Percentiles rank a stretch among this genome's conserved stretches.
Conservation (phyloP, 73 alveolate genomes). For the Paramecium tetraurelia region DNA sequence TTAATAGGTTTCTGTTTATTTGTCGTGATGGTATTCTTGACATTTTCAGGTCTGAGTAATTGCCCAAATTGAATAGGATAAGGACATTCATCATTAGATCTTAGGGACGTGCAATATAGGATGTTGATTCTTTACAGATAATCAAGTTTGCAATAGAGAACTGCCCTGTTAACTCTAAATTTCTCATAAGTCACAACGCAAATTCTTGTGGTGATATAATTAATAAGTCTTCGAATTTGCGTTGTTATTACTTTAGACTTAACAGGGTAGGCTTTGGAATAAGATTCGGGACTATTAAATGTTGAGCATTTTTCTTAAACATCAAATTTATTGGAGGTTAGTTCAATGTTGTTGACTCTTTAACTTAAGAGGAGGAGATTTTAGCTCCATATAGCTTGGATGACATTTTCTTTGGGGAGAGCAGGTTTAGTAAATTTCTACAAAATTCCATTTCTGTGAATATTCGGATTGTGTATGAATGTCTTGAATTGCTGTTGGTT, state of each 20-base stretch:
- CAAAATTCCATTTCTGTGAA: not conserved
- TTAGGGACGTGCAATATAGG: conserved; percentile 9
- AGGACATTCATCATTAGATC: conserved; percentile 36
- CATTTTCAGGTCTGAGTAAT: not conserved
- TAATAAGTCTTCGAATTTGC: not conserved
- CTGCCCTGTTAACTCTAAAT: conserved; percentile 1
- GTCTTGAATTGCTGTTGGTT: not conserved
- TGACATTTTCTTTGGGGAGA: not conserved
- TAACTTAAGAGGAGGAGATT: not conserved
- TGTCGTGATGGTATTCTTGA: not conserved
- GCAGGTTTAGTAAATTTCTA: not conserved
- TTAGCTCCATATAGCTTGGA: not conserved
- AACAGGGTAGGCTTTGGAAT: conserved; percentile 16
- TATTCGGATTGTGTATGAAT: not conserved
- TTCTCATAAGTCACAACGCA: not conserved
- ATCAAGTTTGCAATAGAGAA: conserved; percentile 11
- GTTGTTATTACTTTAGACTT: not conserved
- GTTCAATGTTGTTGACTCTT: not conserved
- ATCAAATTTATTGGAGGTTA: not conserved
- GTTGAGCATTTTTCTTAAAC: conserved; percentile 35
- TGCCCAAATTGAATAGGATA: conserved; percentile 2
- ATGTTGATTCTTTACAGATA: not conserved
- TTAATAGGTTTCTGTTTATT: not conserved
- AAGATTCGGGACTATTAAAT: conserved; percentile 29
- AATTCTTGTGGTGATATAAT: not conserved